Percentiles rank a stretch among this genome's conserved stretches.
Conservation (phyloP, 208 protist species). For the Trypanosoma melophagium region DNA sequence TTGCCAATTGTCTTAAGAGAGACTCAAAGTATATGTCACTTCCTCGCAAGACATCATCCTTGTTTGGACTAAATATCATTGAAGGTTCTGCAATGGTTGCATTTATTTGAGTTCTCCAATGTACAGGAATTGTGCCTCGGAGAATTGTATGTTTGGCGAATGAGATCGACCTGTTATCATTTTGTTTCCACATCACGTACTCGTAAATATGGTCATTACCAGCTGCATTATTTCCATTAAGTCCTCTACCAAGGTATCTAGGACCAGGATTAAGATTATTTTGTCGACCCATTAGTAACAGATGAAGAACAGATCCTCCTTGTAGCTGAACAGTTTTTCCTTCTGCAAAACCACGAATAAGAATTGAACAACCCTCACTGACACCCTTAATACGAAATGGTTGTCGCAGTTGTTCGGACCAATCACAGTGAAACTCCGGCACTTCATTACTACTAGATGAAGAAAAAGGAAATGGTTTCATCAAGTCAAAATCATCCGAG, state of each 20-base stretch:
- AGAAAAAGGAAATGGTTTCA: slow-evolving; percentile 74
- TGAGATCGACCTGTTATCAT: slow-evolving; percentile 35
- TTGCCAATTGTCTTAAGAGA: slow-evolving; percentile 48
- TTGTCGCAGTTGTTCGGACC: slow-evolving; percentile 63
- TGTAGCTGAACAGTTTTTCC: slow-evolving; percentile 46
- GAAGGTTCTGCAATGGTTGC: slow-evolving; percentile 66
- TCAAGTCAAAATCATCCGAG: slow-evolving; percentile 70
- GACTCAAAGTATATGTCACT: slow-evolving; percentile 66
- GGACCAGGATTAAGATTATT: slow-evolving; percentile 83
- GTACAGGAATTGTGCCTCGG: slow-evolving; percentile 83
- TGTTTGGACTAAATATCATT: slow-evolving; percentile 81
- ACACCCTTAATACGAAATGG: slow-evolving; percentile 41
- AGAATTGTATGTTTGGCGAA: slow-evolving; percentile 76
- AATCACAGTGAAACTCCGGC: slow-evolving; percentile 71
- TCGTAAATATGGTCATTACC: slow-evolving; percentile 90
- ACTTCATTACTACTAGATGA: slow-evolving; percentile 7
- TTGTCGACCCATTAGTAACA: slow-evolving; percentile 71
- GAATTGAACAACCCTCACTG: slow-evolving; percentile 46
- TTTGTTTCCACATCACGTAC: slow-evolving; percentile 74
- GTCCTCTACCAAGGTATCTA: slow-evolving; percentile 75
- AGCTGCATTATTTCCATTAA: slow-evolving; percentile 70
- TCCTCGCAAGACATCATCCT: slow-evolving; percentile 56
- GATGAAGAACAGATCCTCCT: slow-evolving; percentile 47
- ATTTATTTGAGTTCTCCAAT: slow-evolving; percentile 75
- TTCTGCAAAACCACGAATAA: slow-evolving; percentile 75